Base-by-base conservation (phyloP, 352 stramenopile genomes). In the Phytophthora tentaculata region DNA sequence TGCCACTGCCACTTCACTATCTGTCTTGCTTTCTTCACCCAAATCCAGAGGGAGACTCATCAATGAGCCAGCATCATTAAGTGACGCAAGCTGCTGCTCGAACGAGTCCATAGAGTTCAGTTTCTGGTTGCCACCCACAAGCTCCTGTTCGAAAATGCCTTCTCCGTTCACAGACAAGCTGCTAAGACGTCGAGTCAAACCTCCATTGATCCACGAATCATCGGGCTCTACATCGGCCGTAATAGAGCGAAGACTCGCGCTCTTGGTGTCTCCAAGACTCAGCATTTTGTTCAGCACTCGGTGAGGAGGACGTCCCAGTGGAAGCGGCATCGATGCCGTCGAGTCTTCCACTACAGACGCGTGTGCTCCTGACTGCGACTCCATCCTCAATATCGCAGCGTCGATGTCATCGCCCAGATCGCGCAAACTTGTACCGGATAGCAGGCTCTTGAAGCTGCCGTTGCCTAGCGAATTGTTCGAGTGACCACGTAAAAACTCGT, bases 251-350 rank as follows among this genome's bases (percentile, higher is more conserved):
- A 89, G 58, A 67, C 80, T 89, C 39, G 66, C 75, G 24, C 77
- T 86, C 53, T 76, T 81, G 0, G 79, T 80, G 48, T 81, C 80
- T 12, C 80, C 80, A 13, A 89, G 73, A 70, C 80, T 89, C 69
- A 89, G 61, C 79, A 89, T 86, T 32, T 77, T 74, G 19, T 71
- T 68, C 1, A 88, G 62, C 43, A 67, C 64, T 17, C 57, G 39
- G 23, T 69, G 70, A n/a, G 72, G 54, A 53, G 70, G 54, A 41
- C 65, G 73, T 39, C 56, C 64, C 24, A 56, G 6, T 17, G 47
- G 14, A 5, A 35, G n/a, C 24, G 35, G 62, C 32, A 74, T 84
- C 32, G 45, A 75, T 12, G n/a, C 43, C 22, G 63, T 58, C 14
- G 67, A 61, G 8, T 73, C 57, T 17, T 64, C 67, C 7, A 32